A percentile compares a stretch with the other conserved stretches of the same genome.
phyloP scores from a whole-genome alignment of 139 green algal species.

The Chlamydomonas sp. region DNA sequence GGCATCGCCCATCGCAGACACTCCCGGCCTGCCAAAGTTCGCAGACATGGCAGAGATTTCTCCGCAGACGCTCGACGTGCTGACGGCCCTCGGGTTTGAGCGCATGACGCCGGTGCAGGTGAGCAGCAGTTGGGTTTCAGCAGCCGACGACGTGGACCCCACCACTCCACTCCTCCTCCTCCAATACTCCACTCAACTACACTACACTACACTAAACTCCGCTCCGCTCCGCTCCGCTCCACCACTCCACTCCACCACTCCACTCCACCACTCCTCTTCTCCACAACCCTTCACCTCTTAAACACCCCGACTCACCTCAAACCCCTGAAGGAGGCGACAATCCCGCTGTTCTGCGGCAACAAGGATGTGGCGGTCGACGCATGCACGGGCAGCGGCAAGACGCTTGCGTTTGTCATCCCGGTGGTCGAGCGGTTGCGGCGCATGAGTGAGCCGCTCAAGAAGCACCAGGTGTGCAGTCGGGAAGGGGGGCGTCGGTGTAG shows the following conservation, averaged over 20 bases:
- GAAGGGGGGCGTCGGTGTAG: too few relatives aligned
- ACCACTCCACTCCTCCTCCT: too few relatives aligned
- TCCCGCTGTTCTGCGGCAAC: slow-evolving; percentile 85
- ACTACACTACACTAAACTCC: too few relatives aligned
- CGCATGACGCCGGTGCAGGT: slow-evolving; percentile 85
- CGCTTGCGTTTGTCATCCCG: slow-evolving; percentile 92
- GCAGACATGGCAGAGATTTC: slow-evolving; percentile 37
- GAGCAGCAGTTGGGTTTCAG: too few relatives aligned
- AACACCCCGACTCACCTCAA: too few relatives aligned
- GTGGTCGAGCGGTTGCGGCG: slow-evolving; percentile 77
- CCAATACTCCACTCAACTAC: too few relatives aligned
- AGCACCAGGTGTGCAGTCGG: slow-evolving; percentile 59
- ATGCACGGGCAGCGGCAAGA: slow-evolving; percentile 95
- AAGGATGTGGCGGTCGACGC: slow-evolving; percentile 97
- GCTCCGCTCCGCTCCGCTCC: too few relatives aligned
- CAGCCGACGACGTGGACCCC: too few relatives aligned
- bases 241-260: too few relatives aligned
- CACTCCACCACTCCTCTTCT: too few relatives aligned
- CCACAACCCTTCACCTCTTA: too few relatives aligned
- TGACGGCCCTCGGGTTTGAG: slow-evolving; percentile 54
- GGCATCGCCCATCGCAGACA: not conserved
- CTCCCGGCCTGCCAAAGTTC: slow-evolving; percentile 8
- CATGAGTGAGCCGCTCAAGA: slow-evolving; percentile 53
- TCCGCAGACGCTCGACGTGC: slow-evolving; percentile 42
- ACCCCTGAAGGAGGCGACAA: slow-evolving; percentile 78